phyloP scores from a whole-genome alignment of 2,329 filamentous ascomycete species.

The Fusarium nurragi region DNA sequence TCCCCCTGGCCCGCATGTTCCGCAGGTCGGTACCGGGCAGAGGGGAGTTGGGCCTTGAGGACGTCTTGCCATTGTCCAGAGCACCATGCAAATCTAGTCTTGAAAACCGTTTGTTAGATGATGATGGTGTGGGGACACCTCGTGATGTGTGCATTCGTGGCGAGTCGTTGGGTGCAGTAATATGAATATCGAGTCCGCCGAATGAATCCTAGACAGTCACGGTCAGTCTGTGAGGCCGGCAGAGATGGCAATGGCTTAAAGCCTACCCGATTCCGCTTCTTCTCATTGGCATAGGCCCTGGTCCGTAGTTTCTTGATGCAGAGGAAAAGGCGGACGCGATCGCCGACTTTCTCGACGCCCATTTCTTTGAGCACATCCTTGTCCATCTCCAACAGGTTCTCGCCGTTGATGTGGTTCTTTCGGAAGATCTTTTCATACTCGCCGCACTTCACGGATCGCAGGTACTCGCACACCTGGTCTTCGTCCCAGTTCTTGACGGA shows the following conservation, averaged over 20 bases:
- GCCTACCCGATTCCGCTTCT: slow-evolving; percentile 85
- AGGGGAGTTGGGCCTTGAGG: slow-evolving; percentile 78
- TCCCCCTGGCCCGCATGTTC: slow-evolving; percentile 62
- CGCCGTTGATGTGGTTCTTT: slow-evolving; percentile 95
- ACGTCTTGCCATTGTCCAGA: slow-evolving; percentile 59
- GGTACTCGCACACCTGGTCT: slow-evolving; percentile 88
- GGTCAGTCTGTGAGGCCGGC: slow-evolving; percentile 14
- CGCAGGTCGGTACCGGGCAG: slow-evolving; percentile 63
- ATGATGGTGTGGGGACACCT: slow-evolving; percentile 49
- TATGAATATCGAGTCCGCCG: slow-evolving; percentile 76
- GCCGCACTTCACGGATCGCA: slow-evolving; percentile 88
- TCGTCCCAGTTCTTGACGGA: slow-evolving; percentile 90
- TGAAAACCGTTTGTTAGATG: slow-evolving; percentile 69
- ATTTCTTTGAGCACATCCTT: slow-evolving; percentile 97
- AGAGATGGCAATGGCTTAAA: neutral
- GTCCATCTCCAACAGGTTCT: slow-evolving; percentile 96
- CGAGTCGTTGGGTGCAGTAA: slow-evolving; percentile 50
- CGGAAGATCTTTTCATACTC: slow-evolving; percentile 93
- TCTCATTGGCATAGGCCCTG: slow-evolving; percentile 78
- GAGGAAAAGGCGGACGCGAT: slow-evolving; percentile 89
- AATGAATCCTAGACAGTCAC: slow-evolving; percentile 75
- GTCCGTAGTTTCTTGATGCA: slow-evolving; percentile 85
- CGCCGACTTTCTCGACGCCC: slow-evolving; percentile 97
- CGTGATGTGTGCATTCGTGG: slow-evolving; percentile 71
- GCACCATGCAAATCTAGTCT: slow-evolving; percentile 62